phyloP scores from a whole-genome alignment of 73 alveolate genomes.

The Halteria grandinella region DNA sequence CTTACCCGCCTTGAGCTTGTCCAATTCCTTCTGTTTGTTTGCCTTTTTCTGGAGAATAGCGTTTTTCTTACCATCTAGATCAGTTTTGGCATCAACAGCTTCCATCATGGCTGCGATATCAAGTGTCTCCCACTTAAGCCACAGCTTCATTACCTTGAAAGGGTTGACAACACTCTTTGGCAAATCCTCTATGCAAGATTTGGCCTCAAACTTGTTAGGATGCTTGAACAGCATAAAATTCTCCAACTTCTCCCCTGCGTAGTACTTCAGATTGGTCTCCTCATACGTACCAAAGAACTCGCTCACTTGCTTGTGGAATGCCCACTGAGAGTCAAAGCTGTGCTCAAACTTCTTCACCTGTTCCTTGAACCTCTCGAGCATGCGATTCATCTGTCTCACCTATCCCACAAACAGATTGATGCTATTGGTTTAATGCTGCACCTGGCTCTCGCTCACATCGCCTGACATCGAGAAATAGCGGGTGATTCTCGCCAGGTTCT shows the following conservation, averaged over 20 bases:
- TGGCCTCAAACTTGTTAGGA: neutral
- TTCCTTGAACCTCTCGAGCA: slow-evolving; percentile 32
- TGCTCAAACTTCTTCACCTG: slow-evolving; percentile 7
- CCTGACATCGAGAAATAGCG: slow-evolving; percentile 41
- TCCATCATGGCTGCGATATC: slow-evolving; percentile 28
- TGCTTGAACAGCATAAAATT: slow-evolving; percentile 48
- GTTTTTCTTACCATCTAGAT: slow-evolving; percentile 5
- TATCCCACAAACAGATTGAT: slow-evolving; percentile 31
- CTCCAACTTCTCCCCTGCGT: slow-evolving; percentile 41
- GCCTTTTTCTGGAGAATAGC: slow-evolving; percentile 4
- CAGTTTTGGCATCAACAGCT: slow-evolving; percentile 23
- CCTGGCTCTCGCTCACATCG: slow-evolving; percentile 6
- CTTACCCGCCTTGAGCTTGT: slow-evolving; percentile 26
- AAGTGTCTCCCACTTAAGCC: slow-evolving; percentile 49
- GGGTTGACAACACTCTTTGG: slow-evolving; percentile 19
- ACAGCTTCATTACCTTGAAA: slow-evolving; percentile 17
- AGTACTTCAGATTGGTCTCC: slow-evolving; percentile 9
- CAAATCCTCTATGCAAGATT: slow-evolving; percentile 12
- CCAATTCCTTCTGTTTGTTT: neutral
- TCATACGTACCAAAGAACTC: slow-evolving; percentile 18
- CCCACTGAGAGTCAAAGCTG: slow-evolving; percentile 19
- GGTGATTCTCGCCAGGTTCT: slow-evolving; percentile 12
- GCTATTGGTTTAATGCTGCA: neutral
- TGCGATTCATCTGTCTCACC: neutral
- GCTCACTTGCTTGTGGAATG: slow-evolving; percentile 9